Evolutionary conservation across 306 rosid genomes (phyloP), one percentile per base, ranked within the genome.

Genomic region (Boehmeria nivea): DNA sequence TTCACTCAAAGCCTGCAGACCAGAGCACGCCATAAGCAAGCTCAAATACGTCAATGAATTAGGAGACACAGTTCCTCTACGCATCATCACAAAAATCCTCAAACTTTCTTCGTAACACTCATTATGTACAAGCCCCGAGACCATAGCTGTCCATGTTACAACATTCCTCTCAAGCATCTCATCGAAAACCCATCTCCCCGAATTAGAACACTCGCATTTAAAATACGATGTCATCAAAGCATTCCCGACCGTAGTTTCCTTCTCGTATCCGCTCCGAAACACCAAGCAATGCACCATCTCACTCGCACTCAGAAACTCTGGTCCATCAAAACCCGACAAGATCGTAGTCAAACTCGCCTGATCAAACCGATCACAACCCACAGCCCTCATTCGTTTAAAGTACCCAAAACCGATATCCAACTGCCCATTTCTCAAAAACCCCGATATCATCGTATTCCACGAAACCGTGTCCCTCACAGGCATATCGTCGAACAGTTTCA

Each of bases 131-230:
- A 86, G 86, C 23, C 97, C 95, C 1, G 95, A 86, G 57, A 89
- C 81, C 78, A 80, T 78, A 3, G 97, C 97, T 1, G 94, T 86
- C 97, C 95, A 89, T 43, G 94, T 81, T 16, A 86, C 52, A 56
- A 86, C 95, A 74, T 86, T 86, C 79, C 80, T 86, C 71, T 83
- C 94, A 59, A 46, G 28, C 94, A 79, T 81, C 72, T 81, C 94
- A 63, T 83, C 38, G 46, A 89, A 89, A 70, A 89, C 83, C 56
- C 57, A 78, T 43, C 68, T 83, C 44, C 88, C 95, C 14, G 65
- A 73, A 51, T 58, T 21, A 65, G 68, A 76, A 61, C 84, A 78
- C 28, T 65, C 74, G 60, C 90, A 79, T 76, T 74, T 86, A 57
- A 69, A 86, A 65, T 86, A 86, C 0, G 94, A 62, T 15, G 95